Percentiles rank a stretch among this genome's conserved stretches.
phyloP scores from a whole-genome alignment of 1,284 basidiomycete species.

The Pseudozyma flocculosa region DNA sequence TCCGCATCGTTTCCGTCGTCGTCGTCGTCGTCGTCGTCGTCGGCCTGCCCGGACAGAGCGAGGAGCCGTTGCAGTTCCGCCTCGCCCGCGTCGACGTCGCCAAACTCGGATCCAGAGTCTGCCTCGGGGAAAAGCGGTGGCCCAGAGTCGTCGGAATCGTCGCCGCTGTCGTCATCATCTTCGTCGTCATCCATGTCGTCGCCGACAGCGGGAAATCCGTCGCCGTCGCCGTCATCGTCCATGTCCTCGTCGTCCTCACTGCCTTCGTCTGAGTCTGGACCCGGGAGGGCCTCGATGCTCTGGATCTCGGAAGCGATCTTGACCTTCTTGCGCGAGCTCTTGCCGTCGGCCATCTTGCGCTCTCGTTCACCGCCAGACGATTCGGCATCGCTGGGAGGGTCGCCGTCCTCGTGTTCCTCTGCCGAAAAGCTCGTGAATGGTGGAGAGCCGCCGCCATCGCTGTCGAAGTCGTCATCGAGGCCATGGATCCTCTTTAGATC shows the following conservation, averaged over 20 bases:
- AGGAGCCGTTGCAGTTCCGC: slow-evolving; percentile 29
- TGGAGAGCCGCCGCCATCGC: background rate
- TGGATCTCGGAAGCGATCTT: no score
- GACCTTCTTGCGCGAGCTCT: no score
- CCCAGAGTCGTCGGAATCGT: slow-evolving; percentile 6
- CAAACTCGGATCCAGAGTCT: slow-evolving; percentile 34
- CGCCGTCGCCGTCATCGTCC: no score
- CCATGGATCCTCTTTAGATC: background rate
- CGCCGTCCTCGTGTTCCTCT: background rate
- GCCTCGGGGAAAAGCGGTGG: slow-evolving; percentile 7
- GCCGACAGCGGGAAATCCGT: no score
- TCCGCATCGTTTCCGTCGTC: slow-evolving; percentile 7
- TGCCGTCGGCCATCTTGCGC: no score
- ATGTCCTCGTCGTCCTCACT: slow-evolving; percentile 4
- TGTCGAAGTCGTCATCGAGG: background rate
- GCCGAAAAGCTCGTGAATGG: no score
- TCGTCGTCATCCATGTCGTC: no score
- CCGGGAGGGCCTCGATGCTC: no score
- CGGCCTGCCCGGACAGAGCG: slow-evolving; percentile 8
- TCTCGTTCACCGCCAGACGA: background rate
- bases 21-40: slow-evolving; percentile 5
- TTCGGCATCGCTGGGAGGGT: background rate
- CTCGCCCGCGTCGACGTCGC: slow-evolving; percentile 38
- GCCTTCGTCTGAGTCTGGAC: no score
- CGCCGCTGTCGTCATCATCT: slow-evolving; percentile 5